Evolutionary conservation across 2,329 filamentous ascomycete species (phyloP).

Genomic region (Alternaria rosae): DNA sequence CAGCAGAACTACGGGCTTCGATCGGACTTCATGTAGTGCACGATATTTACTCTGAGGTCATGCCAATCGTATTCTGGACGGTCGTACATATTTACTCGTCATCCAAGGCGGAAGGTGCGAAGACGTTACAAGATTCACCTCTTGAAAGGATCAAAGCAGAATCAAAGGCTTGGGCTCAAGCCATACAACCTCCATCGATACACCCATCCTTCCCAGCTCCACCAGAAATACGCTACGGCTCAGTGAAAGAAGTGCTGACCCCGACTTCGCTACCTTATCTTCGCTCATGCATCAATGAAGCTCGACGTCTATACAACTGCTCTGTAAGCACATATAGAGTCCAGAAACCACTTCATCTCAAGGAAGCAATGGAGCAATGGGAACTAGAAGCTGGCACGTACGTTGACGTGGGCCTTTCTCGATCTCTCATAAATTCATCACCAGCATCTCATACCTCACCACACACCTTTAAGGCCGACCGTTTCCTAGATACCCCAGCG

Average conservation of each 20-base stretch:
- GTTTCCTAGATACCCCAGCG: slow-evolving; percentile 27
- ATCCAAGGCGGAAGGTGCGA: slow-evolving; percentile 12
- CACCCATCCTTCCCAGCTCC: slow-evolving; percentile 47
- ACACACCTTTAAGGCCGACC: slow-evolving; percentile 34
- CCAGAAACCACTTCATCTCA: slow-evolving; percentile 30
- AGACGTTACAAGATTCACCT: slow-evolving; percentile 18
- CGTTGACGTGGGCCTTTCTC: slow-evolving; percentile 43
- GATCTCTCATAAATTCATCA: slow-evolving; percentile 41
- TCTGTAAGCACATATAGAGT: slow-evolving; percentile 29
- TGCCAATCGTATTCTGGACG: slow-evolving; percentile 46
- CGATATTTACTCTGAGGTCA: slow-evolving; percentile 35
- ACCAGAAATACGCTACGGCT: slow-evolving; percentile 38
- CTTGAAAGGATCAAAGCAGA: slow-evolving; percentile 38
- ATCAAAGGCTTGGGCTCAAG: slow-evolving; percentile 40
- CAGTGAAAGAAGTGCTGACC: slow-evolving; percentile 15
- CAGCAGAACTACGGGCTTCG: slow-evolving; percentile 37
- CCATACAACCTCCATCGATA: slow-evolving; percentile 45
- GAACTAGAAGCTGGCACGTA: slow-evolving; percentile 35
- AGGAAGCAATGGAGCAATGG: slow-evolving; percentile 36
- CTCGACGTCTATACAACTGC: slow-evolving; percentile 40
- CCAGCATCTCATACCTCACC: slow-evolving; percentile 31
- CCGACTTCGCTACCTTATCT: slow-evolving; percentile 34
- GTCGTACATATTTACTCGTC: slow-evolving; percentile 38
- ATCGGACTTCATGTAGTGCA: slow-evolving; percentile 42
- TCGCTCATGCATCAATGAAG: slow-evolving; percentile 42